phyloP scores from a whole-genome alignment of 306 rosid species.

The Medicago ruthenica region DNA sequence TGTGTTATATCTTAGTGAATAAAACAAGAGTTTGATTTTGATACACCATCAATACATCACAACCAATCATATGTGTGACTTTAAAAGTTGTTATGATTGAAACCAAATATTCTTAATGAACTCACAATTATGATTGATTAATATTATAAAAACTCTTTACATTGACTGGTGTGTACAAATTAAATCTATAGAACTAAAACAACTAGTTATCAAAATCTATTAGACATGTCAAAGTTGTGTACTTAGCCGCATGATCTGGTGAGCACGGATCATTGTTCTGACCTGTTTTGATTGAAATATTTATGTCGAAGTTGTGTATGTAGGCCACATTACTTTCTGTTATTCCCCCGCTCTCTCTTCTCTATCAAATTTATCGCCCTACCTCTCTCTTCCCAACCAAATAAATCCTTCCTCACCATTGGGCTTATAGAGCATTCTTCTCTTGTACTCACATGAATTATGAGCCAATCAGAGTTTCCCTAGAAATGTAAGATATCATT shows the following conservation, averaged over 20 bases:
- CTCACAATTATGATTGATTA: neutral
- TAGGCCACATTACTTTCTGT: neutral
- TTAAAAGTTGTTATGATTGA: neutral
- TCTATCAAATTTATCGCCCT: neutral
- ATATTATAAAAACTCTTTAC: neutral
- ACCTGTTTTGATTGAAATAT: too few species aligned
- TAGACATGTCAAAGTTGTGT: conserved; percentile 29
- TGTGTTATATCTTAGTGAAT: neutral
- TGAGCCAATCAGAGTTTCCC: neutral
- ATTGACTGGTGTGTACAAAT: neutral
- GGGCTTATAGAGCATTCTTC: neutral
- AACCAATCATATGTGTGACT: neutral
- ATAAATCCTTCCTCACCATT: neutral
- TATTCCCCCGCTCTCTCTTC: neutral
- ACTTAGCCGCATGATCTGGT: too few species aligned
- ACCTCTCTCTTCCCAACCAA: neutral
- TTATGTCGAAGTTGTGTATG: neutral
- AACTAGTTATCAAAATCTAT: neutral
- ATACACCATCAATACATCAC: neutral
- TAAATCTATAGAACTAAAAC: too few species aligned
- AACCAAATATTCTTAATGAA: too few species aligned
- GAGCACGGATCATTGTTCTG: conserved; percentile 19
- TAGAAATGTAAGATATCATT: conserved; percentile 20
- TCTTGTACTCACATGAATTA: neutral
- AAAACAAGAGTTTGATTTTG: neutral